Conservation (phyloP, 441 rosid species). For the Corymbia calophylla region DNA sequence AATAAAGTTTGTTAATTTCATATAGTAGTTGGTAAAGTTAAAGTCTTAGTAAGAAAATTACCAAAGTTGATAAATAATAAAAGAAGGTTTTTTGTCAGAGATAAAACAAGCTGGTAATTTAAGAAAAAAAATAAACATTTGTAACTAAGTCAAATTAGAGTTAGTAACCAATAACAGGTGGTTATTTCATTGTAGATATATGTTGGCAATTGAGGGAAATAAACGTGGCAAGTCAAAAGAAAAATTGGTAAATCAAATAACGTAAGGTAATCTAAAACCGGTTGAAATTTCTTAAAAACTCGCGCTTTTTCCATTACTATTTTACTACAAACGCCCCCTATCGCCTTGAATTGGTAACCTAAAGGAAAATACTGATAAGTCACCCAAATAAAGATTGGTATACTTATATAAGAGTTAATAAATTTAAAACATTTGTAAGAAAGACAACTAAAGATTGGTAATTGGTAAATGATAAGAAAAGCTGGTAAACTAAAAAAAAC, state of each 20-base stretch:
- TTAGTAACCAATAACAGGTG: neutral
- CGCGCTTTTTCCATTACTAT: neutral
- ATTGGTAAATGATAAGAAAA: no score
- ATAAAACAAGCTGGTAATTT: neutral
- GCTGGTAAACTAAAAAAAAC: neutral
- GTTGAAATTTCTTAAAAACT: neutral
- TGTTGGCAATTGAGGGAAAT: neutral
- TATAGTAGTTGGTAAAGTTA: neutral
- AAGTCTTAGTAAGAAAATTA: neutral
- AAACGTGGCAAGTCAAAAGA: neutral
- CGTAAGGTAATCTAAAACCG: neutral
- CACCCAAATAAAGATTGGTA: neutral
- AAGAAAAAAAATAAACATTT: neutral
- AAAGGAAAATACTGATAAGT: neutral
- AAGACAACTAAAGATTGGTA: no score
- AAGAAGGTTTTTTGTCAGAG: accelerated
- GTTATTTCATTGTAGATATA: neutral
- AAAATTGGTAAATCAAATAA: neutral
- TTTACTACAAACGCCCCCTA: neutral
- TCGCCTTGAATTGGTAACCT: neutral
- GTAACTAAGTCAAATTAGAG: neutral
- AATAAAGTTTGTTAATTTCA: neutral
- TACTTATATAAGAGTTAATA: neutral
- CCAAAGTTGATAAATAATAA: neutral
- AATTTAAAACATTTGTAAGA: no score